Base-by-base conservation (phyloP, 495 filamentous ascomycete genomes). In the Entonaema liquescens region DNA sequence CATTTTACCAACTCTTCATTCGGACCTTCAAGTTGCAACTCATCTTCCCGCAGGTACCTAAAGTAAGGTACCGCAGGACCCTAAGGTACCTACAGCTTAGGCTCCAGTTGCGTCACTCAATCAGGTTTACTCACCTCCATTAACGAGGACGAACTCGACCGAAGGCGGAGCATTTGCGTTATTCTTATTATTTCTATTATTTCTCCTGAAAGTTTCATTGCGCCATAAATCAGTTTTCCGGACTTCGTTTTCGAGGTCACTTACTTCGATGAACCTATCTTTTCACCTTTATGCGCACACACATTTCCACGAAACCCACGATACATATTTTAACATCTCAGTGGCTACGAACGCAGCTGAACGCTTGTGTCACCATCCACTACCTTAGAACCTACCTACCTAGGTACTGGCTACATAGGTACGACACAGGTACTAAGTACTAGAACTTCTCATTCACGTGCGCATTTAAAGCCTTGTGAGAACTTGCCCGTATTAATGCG, bases 61-160 rank as follows among this genome's bases (percentile, higher is more conserved):
- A 33, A 33, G 2, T 9, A 44, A 2, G 5, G 12, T 12, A 47
- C 17, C 42, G 5, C 17, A 23, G 8, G 8, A 47, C 8, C 19
- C 7, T 47, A 5, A 44, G n/a, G 40, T 44, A 44, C 38, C n/a
- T 42, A 6, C 7, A 15, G 47, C 44, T 62, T 50, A 36, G 36
- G 15, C 53, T 52, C 31, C 49, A 69, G 59, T 42, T 56, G 47
- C 31, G 42, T 56, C 61, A 28, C 49, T 40, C 38, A 42, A 42
- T 42, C 38, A 33, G 31, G 31, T 5, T 33, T 9, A 17, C 15
- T 61, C 61, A 25, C 29, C 38, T 47, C 9, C 23, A 5, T 21
- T 8, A 19, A 56, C 26, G 15, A 31, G 29, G 25, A 50, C 31
- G 38, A 19, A 38, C 23, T 21, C 33, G 55, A 59, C 28, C 28